These are phyloP conservation scores for Tripterygium wilfordii DNA, from an alignment of 177 flowering plant genomes.

Conservation along the genomic window DNA sequence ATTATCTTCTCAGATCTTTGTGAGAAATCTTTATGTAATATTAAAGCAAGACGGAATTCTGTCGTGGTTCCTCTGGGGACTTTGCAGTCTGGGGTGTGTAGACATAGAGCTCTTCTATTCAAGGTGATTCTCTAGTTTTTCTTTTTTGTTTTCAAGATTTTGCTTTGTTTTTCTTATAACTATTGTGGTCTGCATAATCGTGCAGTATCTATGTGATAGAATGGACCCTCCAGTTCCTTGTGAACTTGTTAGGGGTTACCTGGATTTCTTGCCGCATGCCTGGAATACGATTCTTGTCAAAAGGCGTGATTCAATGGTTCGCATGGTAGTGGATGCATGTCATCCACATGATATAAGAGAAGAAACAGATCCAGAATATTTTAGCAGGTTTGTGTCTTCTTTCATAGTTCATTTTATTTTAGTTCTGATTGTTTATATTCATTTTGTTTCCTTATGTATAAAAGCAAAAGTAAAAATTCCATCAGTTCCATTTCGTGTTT, in stretches of 20 bases:
- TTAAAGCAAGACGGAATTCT: slow-evolving; percentile 65
- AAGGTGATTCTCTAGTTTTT: slow-evolving; percentile 51
- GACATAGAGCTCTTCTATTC: slow-evolving; percentile 91
- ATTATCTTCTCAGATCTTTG: slow-evolving; percentile 50
- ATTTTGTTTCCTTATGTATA: background rate
- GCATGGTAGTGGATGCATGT: slow-evolving; percentile 96
- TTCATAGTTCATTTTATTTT: background rate
- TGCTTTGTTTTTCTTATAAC: too few relatives aligned
- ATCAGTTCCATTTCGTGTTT: too few relatives aligned
- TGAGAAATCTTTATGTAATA: slow-evolving; percentile 63
- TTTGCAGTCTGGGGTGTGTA: slow-evolving; percentile 83
- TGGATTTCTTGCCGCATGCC: slow-evolving; percentile 91
- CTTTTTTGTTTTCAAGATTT: background rate
- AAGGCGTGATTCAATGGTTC: slow-evolving; percentile 55
- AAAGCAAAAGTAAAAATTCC: too few relatives aligned
- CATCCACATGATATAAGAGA: slow-evolving; percentile 89
- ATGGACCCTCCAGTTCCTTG: slow-evolving; percentile 91
- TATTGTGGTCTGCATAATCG: slow-evolving; percentile 4
- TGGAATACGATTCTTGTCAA: slow-evolving; percentile 72
- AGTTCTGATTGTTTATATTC: background rate
- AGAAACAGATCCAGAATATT: slow-evolving; percentile 78
- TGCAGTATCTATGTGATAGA: slow-evolving; percentile 90
- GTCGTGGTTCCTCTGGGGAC: slow-evolving; percentile 80
- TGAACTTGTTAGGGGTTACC: slow-evolving; percentile 97
- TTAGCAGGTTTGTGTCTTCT: slow-evolving; percentile 54